phyloP scores from a whole-genome alignment of 139 green algal species.

The Haematococcus sp. region DNA sequence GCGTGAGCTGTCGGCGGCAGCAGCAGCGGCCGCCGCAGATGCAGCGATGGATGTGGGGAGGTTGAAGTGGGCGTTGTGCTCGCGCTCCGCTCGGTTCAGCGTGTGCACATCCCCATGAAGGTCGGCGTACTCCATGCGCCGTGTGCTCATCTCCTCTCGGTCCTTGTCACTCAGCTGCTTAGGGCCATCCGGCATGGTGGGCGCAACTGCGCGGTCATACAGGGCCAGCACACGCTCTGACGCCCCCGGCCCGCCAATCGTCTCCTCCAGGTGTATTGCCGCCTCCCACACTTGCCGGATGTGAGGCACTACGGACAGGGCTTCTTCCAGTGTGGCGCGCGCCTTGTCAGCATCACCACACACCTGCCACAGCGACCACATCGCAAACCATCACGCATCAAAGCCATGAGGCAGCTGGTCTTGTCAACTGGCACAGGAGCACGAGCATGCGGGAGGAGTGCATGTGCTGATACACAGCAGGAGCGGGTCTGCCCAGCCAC shows the following conservation, averaged over 20 bases:
- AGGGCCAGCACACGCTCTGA: conserved; percentile 47
- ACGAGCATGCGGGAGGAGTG: too few relatives aligned
- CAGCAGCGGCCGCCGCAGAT: conserved; percentile 3
- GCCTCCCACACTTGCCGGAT: conserved; percentile 62
- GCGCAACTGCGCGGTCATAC: conserved; percentile 32
- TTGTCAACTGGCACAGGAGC: too few relatives aligned
- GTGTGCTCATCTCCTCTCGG: conserved; percentile 52
- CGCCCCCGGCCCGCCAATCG: conserved; percentile 20
- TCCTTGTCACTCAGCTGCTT: conserved; percentile 38
- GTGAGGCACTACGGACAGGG: conserved; percentile 31
- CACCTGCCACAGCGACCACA: conserved; percentile 3
- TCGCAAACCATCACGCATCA: not conserved
- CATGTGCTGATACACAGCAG: too few relatives aligned
- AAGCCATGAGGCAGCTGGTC: not conserved
- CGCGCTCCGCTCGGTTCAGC: not conserved
- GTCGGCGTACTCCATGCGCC: conserved; percentile 61
- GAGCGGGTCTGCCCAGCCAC: too few relatives aligned
- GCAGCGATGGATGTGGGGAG: conserved; percentile 33
- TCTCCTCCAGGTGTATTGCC: conserved; percentile 65
- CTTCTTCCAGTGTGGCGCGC: conserved; percentile 46
- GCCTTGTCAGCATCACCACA: conserved; percentile 30
- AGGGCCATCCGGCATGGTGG: not conserved
- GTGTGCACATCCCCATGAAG: conserved; percentile 29
- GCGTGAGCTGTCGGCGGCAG: not conserved
- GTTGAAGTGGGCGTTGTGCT: conserved; percentile 46